Evolutionary conservation across 495 filamentous ascomycete genomes (phyloP).

Genomic region (Aspergillus kassunensis): DNA sequence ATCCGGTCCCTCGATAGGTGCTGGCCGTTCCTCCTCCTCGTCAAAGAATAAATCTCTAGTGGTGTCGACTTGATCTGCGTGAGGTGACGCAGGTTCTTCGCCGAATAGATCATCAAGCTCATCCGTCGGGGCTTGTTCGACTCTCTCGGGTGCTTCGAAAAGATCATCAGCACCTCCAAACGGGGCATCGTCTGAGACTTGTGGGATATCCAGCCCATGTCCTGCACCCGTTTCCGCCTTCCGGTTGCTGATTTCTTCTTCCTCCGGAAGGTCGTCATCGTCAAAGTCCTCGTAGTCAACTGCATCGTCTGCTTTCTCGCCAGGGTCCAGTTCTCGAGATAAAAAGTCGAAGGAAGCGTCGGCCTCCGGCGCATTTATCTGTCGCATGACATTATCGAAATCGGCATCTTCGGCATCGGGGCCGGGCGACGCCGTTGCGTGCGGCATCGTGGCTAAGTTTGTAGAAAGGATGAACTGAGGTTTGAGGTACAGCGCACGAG

Average conservation of each 20-base stretch:
- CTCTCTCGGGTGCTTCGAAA: constrained; percentile 39
- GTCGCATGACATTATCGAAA: constrained; percentile 49
- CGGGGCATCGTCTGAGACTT: constrained; percentile 18
- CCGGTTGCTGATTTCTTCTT: constrained; percentile 44
- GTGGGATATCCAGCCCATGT: constrained; percentile 3
- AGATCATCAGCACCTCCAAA: constrained; percentile 28
- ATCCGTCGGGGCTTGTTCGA: constrained; percentile 29
- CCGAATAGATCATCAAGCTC: constrained; percentile 54
- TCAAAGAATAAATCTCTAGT: constrained; percentile 37
- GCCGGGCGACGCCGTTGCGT: constrained; percentile 37
- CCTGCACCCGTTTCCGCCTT: constrained; percentile 7
- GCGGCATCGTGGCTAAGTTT: constrained; percentile 37
- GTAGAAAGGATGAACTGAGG: neutral
- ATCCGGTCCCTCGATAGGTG: constrained; percentile 29
- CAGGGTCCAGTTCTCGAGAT: constrained; percentile 50
- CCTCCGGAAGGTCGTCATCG: constrained; percentile 67
- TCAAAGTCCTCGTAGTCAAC: constrained; percentile 85
- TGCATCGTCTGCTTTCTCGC: constrained; percentile 76
- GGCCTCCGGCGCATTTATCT: constrained; percentile 39
- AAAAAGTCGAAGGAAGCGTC: constrained; percentile 42
- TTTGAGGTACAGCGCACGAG: neutral
- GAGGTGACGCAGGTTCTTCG: constrained; percentile 41
- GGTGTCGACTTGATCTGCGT: constrained; percentile 37
- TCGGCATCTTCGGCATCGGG: constrained; percentile 39
- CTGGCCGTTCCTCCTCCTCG: constrained; percentile 31